phyloP scores from a whole-genome alignment of 805 yeast genomes.

The Maudiozyma barnettii region DNA sequence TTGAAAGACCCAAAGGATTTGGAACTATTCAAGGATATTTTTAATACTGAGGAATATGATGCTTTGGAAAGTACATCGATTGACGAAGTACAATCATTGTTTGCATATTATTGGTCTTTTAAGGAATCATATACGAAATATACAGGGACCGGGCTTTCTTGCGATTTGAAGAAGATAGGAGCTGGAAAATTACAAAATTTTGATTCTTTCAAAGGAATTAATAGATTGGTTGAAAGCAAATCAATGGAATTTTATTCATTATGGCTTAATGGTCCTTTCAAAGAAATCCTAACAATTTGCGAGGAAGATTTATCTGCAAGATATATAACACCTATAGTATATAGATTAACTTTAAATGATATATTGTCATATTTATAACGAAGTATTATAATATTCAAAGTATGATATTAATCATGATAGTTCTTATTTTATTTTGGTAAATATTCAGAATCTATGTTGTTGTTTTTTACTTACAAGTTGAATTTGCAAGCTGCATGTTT shows the following conservation, averaged over 20 bases:
- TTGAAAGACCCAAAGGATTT: conserved; percentile 16
- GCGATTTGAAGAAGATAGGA: conserved; percentile 25
- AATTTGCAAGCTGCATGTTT: background rate
- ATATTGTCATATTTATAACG: background rate
- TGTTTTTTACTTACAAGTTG: too few relatives aligned
- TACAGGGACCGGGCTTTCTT: conserved; percentile 50
- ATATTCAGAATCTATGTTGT: too few relatives aligned
- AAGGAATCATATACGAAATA: conserved; percentile 69
- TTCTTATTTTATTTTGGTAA: too few relatives aligned
- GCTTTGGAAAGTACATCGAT: conserved; percentile 18
- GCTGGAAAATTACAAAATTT: conserved; percentile 15
- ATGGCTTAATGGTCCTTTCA: conserved; percentile 13
- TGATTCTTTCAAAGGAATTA: background rate
- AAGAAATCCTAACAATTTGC: conserved; percentile 15
- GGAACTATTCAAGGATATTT: conserved; percentile 35
- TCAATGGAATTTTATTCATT: conserved; percentile 14
- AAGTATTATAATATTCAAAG: background rate
- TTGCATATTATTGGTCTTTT: conserved; percentile 66
- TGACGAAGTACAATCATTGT: conserved; percentile 22
- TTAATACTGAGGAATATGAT: conserved; percentile 30
- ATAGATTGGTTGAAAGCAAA: conserved; percentile 6
- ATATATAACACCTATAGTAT: background rate
- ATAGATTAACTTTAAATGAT: background rate
- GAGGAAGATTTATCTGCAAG: background rate
- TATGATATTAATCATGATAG: too few relatives aligned